Conservation (phyloP, 2,329 filamentous ascomycete species). For the Stylonectria norvegica region DNA sequence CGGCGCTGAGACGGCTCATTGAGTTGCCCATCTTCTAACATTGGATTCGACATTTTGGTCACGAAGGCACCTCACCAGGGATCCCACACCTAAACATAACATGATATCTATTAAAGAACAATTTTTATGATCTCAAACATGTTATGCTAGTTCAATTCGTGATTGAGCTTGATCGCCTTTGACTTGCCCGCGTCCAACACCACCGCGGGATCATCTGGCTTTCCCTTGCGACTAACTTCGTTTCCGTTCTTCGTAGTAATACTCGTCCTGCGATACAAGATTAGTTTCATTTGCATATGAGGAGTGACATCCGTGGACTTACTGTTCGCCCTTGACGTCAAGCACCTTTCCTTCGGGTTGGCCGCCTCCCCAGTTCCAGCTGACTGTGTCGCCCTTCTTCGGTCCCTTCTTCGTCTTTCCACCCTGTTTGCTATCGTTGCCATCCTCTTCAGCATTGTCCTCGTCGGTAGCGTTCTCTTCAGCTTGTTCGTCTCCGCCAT, state of each 20-base stretch:
- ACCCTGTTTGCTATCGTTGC: constrained; percentile 11
- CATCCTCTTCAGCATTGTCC: constrained; percentile 15
- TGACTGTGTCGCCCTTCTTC: constrained; percentile 41
- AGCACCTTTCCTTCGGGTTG: constrained; percentile 43
- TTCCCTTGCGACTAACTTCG: constrained; percentile 38
- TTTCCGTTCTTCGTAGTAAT: constrained; percentile 43
- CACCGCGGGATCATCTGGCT: constrained; percentile 41
- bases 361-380: constrained; percentile 45
- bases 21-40: too few species aligned
- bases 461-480: constrained; percentile 13
- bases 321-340: constrained; percentile 43
- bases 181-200: constrained; percentile 41
- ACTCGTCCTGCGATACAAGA: constrained; percentile 28
- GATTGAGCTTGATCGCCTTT: constrained; percentile 39
- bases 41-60: too few species aligned
- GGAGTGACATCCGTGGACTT: constrained; percentile 14
- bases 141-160: constrained; percentile 39
- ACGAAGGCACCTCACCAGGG: too few species aligned
- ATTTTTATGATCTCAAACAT: too few species aligned
- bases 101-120: too few species aligned
- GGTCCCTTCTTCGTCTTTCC: constrained; percentile 30
- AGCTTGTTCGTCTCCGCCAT: constrained; percentile 18
- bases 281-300: constrained; percentile 3
- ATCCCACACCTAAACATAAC: too few species aligned
- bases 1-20: too few species aligned